A percentile compares a stretch with the other conserved stretches of the same genome.
phyloP scores from a whole-genome alignment of 805 yeast species.

The Kuraishia hungarica region DNA sequence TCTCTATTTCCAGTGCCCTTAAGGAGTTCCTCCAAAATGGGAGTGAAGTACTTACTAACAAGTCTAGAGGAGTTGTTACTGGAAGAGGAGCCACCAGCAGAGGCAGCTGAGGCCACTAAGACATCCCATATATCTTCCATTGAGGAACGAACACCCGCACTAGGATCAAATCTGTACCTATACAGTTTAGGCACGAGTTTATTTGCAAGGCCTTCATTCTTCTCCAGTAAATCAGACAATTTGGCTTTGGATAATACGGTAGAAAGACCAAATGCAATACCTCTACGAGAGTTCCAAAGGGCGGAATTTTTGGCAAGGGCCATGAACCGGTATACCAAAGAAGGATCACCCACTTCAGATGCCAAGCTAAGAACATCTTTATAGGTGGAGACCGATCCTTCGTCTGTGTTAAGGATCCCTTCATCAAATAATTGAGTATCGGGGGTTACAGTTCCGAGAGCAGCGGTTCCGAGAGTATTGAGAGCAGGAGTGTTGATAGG shows the following conservation, averaged over 20 bases:
- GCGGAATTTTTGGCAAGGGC: constrained; percentile 81
- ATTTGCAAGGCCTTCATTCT: constrained; percentile 44
- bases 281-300: constrained; percentile 88
- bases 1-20: constrained; percentile 70
- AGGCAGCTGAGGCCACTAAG: constrained; percentile 30
- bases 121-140: constrained; percentile 88
- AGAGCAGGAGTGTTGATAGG: not conserved
- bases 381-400: constrained; percentile 84
- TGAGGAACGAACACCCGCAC: constrained; percentile 58
- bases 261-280: constrained; percentile 90
- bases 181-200: constrained; percentile 74
- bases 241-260: constrained; percentile 74
- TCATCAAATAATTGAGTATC: constrained; percentile 85
- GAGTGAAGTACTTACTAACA: constrained; percentile 42
- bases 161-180: constrained; percentile 83
- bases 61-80: constrained; percentile 43
- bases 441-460: constrained; percentile 54
- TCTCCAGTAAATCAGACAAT: constrained; percentile 49
- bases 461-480: not conserved
- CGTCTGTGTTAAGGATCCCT: constrained; percentile 71
- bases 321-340: constrained; percentile 91
- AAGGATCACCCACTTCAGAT: constrained; percentile 92
- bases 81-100: not conserved
- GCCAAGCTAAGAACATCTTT: constrained; percentile 84
- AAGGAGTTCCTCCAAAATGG: constrained; percentile 57